Evolutionary conservation across 495 filamentous ascomycete genomes (phyloP).

Genomic region (Glutinoglossum americanum): DNA sequence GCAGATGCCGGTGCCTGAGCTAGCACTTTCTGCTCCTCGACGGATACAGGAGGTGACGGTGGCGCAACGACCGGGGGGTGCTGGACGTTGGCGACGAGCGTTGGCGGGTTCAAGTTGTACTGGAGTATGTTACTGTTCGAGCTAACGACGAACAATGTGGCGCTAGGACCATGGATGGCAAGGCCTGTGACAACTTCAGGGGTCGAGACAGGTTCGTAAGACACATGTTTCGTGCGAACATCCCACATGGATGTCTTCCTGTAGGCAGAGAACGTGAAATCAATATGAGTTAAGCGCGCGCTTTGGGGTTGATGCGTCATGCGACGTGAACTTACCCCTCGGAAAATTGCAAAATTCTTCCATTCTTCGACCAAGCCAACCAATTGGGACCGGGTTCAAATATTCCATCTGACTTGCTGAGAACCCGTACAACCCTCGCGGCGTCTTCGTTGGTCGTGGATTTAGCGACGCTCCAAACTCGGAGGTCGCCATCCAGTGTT

Average conservation of each 20-base stretch:
- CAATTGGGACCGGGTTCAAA: conserved; percentile 65
- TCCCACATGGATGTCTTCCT: conserved; percentile 92
- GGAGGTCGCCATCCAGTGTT: conserved; percentile 73
- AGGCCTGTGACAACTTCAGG: conserved; percentile 61
- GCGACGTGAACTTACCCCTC: conserved; percentile 47
- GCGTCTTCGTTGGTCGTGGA: conserved; percentile 49
- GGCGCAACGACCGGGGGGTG: conserved; percentile 55
- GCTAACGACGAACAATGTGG: conserved; percentile 80
- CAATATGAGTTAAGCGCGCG: neutral
- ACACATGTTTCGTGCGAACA: conserved; percentile 86
- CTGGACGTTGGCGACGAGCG: conserved; percentile 63
- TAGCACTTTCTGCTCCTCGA: conserved; percentile 30
- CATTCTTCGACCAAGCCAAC: conserved; percentile 97
- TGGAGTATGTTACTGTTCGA: conserved; percentile 80
- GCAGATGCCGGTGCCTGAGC: neutral
- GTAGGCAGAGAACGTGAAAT: conserved; percentile 4
- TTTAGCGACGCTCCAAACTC: conserved; percentile 94
- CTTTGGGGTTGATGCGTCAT: neutral
- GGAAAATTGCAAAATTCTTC: conserved; percentile 77
- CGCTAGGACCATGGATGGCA: conserved; percentile 71
- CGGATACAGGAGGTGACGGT: conserved; percentile 53
- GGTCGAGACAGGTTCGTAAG: conserved; percentile 71
- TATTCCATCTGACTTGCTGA: conserved; percentile 53
- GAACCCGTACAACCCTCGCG: conserved; percentile 64
- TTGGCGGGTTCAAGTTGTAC: conserved; percentile 71